Base-by-base conservation (phyloP, 2,329 filamentous ascomycete species). In the Fusarium agapanthi region DNA sequence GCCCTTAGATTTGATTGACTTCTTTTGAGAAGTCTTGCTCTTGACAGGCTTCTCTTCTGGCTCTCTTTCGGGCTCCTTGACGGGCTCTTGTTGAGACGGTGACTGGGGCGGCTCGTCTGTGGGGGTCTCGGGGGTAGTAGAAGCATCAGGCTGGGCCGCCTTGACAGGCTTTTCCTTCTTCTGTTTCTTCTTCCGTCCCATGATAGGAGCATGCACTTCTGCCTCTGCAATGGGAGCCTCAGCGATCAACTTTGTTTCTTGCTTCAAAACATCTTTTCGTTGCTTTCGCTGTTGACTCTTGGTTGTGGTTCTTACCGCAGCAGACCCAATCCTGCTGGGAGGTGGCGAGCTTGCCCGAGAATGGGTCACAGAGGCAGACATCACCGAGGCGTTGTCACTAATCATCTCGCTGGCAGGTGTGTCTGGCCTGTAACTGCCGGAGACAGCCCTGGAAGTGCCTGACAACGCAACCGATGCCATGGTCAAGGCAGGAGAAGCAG, bases 171-270 rank as follows among this genome's bases (percentile, higher is more conserved):
- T 91, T 75, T 92, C 90, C 82, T 94, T 95, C 85, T 93, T 95
- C 79, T 93, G 89, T 83, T 95, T 96, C 86, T 94, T 95, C 85
- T 95, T 95, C 58, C 93, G 89, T 38, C 92, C 92, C 54, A 94
- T 80, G 44, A 97, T 92, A 0, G 94, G 93, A 13, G 90, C 93
- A 73, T 89, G 88, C 72, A 89, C 87, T 57, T 88, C 85, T 18
- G 86, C 80, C 65, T 91, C 90, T 20, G 83, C 76, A 54, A 86
- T 85, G 71, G 88, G 76, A 2, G 83, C 75, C 69, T 89, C 88
- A 7, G 81, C 83, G 67, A 90, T 86, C 38, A 86, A 80, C 24
- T 85, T 86, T 6, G 86, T 87, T 62, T 92, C 90, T 76, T 91
- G 89, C 76, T 90, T 92, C 66, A 89, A 84, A 24, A 87, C 88